Percentiles rank a stretch among this genome's conserved stretches.
phyloP scores from a whole-genome alignment of 768 basidiomycete genomes.

The Fibroporia radiculosa region DNA sequence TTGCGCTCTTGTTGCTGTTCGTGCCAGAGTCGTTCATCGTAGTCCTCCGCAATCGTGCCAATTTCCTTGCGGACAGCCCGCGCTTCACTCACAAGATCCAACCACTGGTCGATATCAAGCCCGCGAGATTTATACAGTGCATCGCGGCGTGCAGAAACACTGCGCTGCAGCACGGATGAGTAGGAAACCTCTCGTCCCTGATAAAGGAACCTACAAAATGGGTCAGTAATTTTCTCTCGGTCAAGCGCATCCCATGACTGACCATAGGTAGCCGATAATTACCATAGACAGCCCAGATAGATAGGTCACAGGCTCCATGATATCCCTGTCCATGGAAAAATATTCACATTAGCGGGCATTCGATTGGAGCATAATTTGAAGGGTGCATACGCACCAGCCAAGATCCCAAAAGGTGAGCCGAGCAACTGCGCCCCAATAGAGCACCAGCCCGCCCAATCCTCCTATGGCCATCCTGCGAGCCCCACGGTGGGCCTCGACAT shows the following conservation, averaged over 20 bases:
- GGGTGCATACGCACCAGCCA: constrained; percentile 41
- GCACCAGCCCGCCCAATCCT: constrained; percentile 50
- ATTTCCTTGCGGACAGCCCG: constrained; percentile 46
- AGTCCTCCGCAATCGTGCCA: constrained; percentile 51
- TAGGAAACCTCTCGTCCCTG: constrained; percentile 61
- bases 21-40: constrained; percentile 34
- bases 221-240: background rate
- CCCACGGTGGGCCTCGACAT: constrained; percentile 46
- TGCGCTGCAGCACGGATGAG: constrained; percentile 50
- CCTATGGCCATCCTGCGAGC: constrained; percentile 49
- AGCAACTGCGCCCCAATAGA: constrained; percentile 59
- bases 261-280: constrained; percentile 57
- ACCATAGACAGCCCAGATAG: constrained; percentile 56
- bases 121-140: constrained; percentile 49
- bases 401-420: constrained; percentile 60
- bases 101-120: constrained; percentile 54
- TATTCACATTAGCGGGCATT: too few species aligned
- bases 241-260: background rate
- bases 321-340: too few species aligned
- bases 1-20: constrained; percentile 19
- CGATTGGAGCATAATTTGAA: too few species aligned
- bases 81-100: constrained; percentile 43
- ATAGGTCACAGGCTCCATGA: constrained; percentile 67
- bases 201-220: constrained; percentile 45
- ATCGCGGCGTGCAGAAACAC: constrained; percentile 49